These are phyloP conservation scores for Ajuga chamaepitys DNA, from an alignment of 257 asterid genomes.

Conservation along the genomic window DNA sequence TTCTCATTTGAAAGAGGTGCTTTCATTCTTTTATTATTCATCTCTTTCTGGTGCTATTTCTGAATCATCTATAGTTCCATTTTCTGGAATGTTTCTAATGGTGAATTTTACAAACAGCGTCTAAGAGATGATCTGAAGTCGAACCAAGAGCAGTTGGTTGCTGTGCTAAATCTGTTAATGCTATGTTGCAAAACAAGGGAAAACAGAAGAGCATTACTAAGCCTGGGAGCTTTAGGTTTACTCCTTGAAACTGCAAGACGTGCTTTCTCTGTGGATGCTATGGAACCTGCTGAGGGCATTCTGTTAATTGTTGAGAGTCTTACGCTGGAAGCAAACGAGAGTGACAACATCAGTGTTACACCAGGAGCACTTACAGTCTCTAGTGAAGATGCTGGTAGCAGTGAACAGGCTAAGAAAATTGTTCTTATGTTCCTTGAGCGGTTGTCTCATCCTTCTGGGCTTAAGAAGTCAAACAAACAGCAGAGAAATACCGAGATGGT, in stretches of 20 bases:
- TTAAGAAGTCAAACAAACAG: conserved; percentile 83
- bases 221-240: conserved; percentile 76
- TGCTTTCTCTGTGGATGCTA: conserved; percentile 94
- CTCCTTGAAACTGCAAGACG: conserved; percentile 98
- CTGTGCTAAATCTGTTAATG: conserved; percentile 92
- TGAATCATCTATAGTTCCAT: conserved; percentile 3
- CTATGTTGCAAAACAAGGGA: conserved; percentile 93
- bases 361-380: conserved; percentile 70
- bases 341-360: conserved; percentile 70
- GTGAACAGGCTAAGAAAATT: conserved; percentile 97
- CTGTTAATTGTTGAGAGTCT: conserved; percentile 88
- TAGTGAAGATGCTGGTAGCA: conserved; percentile 77
- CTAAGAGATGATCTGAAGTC: conserved; percentile 86
- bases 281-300: conserved; percentile 99
- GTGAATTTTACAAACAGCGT: conserved; percentile 49
- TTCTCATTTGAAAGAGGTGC: not conserved
- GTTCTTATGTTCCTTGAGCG: conserved; percentile 95
- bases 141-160: conserved; percentile 83
- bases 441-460: conserved; percentile 87
- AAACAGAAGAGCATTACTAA: conserved; percentile 75
- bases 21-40: not conserved
- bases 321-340: conserved; percentile 94
- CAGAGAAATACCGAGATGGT: conserved; percentile 99
- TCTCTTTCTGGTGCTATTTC: not conserved
- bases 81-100: conserved; percentile 16